Evolutionary conservation across 306 rosid species (phyloP).

Genomic region (Dryas octopetala): DNA sequence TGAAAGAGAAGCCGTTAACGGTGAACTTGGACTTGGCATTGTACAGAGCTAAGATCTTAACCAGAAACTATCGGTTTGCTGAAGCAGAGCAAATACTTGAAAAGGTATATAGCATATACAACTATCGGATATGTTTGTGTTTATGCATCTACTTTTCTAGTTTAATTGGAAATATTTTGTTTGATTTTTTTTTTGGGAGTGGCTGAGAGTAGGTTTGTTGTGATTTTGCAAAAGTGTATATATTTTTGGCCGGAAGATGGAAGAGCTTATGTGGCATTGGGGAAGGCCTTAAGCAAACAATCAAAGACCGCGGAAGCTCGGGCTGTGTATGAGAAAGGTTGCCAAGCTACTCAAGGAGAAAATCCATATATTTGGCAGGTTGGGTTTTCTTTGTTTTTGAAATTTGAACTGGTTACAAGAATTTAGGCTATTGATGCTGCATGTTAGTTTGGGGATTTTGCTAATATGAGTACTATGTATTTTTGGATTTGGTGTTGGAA

Average conservation of each 20-base stretch:
- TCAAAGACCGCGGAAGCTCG: constrained; percentile 72
- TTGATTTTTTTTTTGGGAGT: constrained; percentile 12
- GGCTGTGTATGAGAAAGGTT: constrained; percentile 82
- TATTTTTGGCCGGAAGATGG: constrained; percentile 89
- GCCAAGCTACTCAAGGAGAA: constrained; percentile 96
- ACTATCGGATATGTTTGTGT: not conserved
- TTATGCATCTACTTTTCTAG: not conserved
- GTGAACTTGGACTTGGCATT: constrained; percentile 90
- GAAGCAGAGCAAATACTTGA: constrained; percentile 66
- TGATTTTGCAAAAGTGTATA: constrained; percentile 53
- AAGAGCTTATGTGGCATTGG: constrained; percentile 76
- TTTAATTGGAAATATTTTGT: not conserved
- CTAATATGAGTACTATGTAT: not conserved
- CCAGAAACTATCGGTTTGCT: constrained; percentile 47
- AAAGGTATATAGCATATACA: constrained; percentile 38
- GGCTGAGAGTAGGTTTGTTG: constrained; percentile 17
- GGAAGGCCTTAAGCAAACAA: constrained; percentile 72
- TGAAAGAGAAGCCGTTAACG: constrained; percentile 53
- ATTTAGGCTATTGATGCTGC: not conserved
- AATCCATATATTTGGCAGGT: constrained; percentile 98
- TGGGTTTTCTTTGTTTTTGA: constrained; percentile 8
- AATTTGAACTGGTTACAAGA: not conserved
- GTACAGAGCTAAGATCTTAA: constrained; percentile 66
- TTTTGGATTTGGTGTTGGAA: no score
- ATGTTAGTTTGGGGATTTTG: not conserved